These are phyloP conservation scores for Penicillium rolfsii DNA, from an alignment of 2,329 filamentous ascomycete species.

Conservation along the genomic window DNA sequence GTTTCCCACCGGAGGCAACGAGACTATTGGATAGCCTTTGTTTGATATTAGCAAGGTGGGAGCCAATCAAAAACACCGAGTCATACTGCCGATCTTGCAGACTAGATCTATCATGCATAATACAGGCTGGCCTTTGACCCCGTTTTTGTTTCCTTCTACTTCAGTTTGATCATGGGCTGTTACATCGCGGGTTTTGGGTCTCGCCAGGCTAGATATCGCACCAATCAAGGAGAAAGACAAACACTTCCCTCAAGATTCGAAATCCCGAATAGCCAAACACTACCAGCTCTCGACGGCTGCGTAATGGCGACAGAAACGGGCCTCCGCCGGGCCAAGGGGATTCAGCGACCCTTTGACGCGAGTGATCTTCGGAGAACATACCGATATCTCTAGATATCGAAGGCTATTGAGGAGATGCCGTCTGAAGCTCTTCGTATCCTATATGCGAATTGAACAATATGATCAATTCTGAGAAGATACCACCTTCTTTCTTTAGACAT, in stretches of 20 bases:
- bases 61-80: not conserved
- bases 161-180: not conserved
- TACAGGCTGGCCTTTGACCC: not conserved
- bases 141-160: not conserved
- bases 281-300: not conserved
- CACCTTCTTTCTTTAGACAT: conserved; percentile 20
- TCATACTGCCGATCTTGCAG: not conserved
- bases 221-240: not conserved
- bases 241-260: not conserved
- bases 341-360: not conserved
- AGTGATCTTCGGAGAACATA: conserved; percentile 2
- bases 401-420: conserved; percentile 12
- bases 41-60: not conserved
- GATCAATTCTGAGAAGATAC: conserved; percentile 14
- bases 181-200: not conserved
- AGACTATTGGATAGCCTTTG: not conserved
- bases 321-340: conserved; percentile 32
- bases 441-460: not conserved
- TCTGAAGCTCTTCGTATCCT: not conserved
- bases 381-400: conserved; percentile 12
- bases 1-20: not conserved
- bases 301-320: conserved; percentile 15
- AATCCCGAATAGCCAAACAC: not conserved
- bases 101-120: not conserved
- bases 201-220: not conserved